Percentiles rank a stretch among this genome's conserved stretches.
Conservation (phyloP, 2,329 filamentous ascomycete species). For the Rachicladosporium sp. region DNA sequence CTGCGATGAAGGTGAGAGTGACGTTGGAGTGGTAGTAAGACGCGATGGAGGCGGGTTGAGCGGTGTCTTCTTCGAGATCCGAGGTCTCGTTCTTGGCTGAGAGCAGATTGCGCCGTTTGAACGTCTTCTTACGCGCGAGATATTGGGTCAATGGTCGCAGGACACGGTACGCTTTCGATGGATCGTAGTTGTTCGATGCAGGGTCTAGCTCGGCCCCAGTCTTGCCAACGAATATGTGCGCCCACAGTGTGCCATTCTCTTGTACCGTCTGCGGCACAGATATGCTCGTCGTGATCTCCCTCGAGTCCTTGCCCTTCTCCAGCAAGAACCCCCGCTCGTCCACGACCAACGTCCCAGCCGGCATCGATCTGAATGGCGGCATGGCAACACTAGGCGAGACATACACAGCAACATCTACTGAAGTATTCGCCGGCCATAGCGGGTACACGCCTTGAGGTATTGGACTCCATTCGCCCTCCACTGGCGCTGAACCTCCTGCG, state of each 20-base stretch:
- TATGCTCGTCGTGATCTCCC: conserved; percentile 66
- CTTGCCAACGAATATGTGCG: conserved; percentile 81
- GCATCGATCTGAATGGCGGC: conserved; percentile 51
- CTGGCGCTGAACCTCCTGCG: conserved; percentile 6
- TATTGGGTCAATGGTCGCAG: conserved; percentile 78
- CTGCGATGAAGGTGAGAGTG: conserved; percentile 75
- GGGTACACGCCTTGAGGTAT: conserved; percentile 65
- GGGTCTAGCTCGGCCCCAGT: conserved; percentile 68
- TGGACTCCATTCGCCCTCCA: conserved; percentile 44
- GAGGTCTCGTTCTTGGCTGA: conserved; percentile 35
- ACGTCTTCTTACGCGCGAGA: conserved; percentile 76
- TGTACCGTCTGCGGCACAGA: conserved; percentile 67
- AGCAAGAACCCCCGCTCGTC: conserved; percentile 61
- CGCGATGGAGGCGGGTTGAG: conserved; percentile 54
- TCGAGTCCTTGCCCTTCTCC: conserved; percentile 52
- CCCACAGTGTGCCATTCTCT: conserved; percentile 86
- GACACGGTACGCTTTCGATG: conserved; percentile 69
- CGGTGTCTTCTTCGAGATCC: conserved; percentile 28
- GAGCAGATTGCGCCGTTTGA: conserved; percentile 78
- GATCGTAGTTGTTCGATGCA: conserved; percentile 56
- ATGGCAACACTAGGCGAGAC: conserved; percentile 64
- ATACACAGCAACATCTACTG: conserved; percentile 73
- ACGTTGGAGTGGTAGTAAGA: conserved; percentile 95
- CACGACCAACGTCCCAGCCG: conserved; percentile 59
- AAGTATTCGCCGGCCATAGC: conserved; percentile 72